phyloP scores from a whole-genome alignment of 2,329 filamentous ascomycete genomes.

The Cercospora nicotianae region DNA sequence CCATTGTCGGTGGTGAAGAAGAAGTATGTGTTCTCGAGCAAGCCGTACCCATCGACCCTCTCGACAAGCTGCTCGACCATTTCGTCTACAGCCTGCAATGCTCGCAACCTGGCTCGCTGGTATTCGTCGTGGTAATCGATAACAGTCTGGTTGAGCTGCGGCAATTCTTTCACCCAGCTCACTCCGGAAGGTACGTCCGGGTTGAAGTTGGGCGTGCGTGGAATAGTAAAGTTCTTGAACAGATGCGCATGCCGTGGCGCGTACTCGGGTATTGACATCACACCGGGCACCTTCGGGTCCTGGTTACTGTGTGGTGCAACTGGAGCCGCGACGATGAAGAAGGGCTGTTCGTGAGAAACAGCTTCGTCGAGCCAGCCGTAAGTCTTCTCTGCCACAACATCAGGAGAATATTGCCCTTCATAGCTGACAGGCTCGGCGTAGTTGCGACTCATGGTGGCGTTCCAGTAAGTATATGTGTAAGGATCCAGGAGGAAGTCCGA shows the following conservation, averaged over 20 bases:
- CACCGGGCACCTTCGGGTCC: slow-evolving; percentile 15
- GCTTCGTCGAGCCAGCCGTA: slow-evolving; percentile 56
- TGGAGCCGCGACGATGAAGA: slow-evolving; percentile 37
- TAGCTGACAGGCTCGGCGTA: slow-evolving; percentile 57
- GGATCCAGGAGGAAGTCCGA: slow-evolving; percentile 58
- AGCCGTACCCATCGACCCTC: slow-evolving; percentile 44
- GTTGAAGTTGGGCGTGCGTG: slow-evolving; percentile 66
- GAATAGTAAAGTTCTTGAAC: slow-evolving; percentile 61
- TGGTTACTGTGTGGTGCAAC: slow-evolving; percentile 36
- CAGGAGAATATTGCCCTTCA: slow-evolving; percentile 57
- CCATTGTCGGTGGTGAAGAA: slow-evolving; percentile 46
- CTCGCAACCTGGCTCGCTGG: slow-evolving; percentile 52
- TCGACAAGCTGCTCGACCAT: slow-evolving; percentile 51
- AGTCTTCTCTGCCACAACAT: slow-evolving; percentile 62
- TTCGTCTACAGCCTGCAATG: slow-evolving; percentile 57
- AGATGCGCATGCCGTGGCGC: slow-evolving; percentile 58
- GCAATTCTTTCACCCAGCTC: slow-evolving; percentile 49
- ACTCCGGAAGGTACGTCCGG: slow-evolving; percentile 51
- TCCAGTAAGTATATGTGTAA: slow-evolving; percentile 67
- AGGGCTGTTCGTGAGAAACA: slow-evolving; percentile 27
- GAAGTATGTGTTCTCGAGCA: slow-evolving; percentile 52
- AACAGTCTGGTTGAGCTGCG: slow-evolving; percentile 47
- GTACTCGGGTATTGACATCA: slow-evolving; percentile 25
- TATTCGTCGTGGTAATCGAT: slow-evolving; percentile 56
- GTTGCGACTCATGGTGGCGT: slow-evolving; percentile 43